These are phyloP conservation scores for Trebouxia sp. DNA, from an alignment of 139 green algal genomes.

Conservation along the genomic window DNA sequence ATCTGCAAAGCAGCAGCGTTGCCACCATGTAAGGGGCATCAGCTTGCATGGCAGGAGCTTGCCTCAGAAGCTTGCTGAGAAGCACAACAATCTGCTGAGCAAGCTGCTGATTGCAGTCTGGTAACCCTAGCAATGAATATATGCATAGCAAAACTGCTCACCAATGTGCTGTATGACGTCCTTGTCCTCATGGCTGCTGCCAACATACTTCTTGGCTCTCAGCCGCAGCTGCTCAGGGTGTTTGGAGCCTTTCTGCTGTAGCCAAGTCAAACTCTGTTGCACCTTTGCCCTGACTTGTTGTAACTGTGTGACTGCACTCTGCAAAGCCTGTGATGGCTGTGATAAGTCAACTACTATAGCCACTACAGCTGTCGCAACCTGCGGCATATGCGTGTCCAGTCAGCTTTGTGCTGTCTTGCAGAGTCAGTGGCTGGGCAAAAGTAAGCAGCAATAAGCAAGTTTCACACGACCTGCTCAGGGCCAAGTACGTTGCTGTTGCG, in stretches of 20 bases:
- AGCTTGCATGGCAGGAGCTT: too few species aligned
- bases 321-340: conserved; percentile 50
- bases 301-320: conserved; percentile 54
- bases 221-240: conserved; percentile 70
- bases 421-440: too few species aligned
- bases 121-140: not conserved
- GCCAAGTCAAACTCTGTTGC: conserved; percentile 56
- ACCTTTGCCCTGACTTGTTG: conserved; percentile 55
- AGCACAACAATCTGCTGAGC: too few species aligned
- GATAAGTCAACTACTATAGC: conserved; percentile 73
- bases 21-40: too few species aligned
- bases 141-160: not conserved
- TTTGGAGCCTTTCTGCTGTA: conserved; percentile 65
- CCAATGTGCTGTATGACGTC: conserved; percentile 34
- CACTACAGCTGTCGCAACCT: conserved; percentile 66
- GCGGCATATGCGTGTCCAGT: not conserved
- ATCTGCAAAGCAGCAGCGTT: too few species aligned
- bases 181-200: conserved; percentile 34
- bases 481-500: not conserved
- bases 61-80: too few species aligned
- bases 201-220: conserved; percentile 45
- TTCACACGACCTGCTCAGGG: conserved; percentile 21
- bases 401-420: not conserved
- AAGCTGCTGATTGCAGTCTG: too few species aligned
- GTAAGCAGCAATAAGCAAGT: too few species aligned